Evolutionary conservation across 2,329 filamentous ascomycete species (phyloP).

Genomic region (Cladosporium sp.): DNA sequence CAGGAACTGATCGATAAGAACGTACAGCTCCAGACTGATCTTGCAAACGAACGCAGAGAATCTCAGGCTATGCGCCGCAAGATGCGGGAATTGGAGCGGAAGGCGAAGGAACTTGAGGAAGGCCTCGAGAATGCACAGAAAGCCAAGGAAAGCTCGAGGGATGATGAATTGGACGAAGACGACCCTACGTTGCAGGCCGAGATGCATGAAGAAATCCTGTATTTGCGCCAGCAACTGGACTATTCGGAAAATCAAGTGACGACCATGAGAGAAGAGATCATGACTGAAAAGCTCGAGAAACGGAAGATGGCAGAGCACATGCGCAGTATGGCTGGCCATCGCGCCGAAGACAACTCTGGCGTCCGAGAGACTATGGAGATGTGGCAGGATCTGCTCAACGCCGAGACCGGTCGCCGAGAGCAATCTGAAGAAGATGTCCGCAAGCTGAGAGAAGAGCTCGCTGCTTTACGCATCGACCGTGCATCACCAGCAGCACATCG

Average conservation of each 20-base stretch:
- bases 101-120: constrained; percentile 57
- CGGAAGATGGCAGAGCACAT: constrained; percentile 80
- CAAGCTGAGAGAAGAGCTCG: constrained; percentile 76
- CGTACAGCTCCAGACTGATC: constrained; percentile 86
- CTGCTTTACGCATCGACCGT: constrained; percentile 45
- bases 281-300: constrained; percentile 79
- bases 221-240: constrained; percentile 79
- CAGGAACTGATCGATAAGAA: constrained; percentile 98
- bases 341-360: constrained; percentile 26
- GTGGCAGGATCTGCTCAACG: constrained; percentile 91
- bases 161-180: constrained; percentile 25
- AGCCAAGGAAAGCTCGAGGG: constrained; percentile 31
- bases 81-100: constrained; percentile 81
- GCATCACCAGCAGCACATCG: constrained; percentile 35
- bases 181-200: constrained; percentile 49
- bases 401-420: constrained; percentile 83
- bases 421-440: constrained; percentile 87
- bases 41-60: constrained; percentile 85
- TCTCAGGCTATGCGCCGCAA: constrained; percentile 77
- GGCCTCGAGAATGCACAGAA: constrained; percentile 40
- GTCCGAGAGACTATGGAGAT: constrained; percentile 61
- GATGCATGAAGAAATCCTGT: constrained; percentile 80
- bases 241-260: constrained; percentile 81
- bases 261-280: constrained; percentile 69
- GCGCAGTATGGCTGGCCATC: constrained; percentile 48